Percentiles rank a stretch among this genome's conserved stretches.
Conservation (phyloP, 129 eudicot species). For the Centrapalus pauciflorus region DNA sequence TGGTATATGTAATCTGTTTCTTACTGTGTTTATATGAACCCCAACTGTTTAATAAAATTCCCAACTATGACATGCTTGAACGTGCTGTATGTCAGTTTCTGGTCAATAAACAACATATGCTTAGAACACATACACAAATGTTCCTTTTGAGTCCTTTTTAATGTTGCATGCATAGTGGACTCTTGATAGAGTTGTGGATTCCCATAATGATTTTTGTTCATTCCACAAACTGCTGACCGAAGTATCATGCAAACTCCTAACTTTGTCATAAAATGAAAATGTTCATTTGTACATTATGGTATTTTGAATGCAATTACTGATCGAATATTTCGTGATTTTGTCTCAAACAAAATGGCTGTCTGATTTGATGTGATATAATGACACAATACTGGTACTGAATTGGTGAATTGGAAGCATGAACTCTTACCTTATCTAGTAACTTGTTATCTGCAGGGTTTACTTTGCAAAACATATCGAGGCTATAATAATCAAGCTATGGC, state of each 20-base stretch:
- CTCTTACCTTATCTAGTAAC: not conserved
- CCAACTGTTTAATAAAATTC: constrained; percentile 12
- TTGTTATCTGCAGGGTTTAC: constrained; percentile 2
- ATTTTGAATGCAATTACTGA: no score
- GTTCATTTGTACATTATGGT: no score
- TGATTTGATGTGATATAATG: not conserved
- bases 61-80: not conserved
- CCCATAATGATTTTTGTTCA: no score
- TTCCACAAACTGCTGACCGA: no score
- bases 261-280: no score
- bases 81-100: not conserved
- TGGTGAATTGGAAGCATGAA: not conserved
- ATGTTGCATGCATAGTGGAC: not conserved
- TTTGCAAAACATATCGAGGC: not conserved
- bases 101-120: not conserved
- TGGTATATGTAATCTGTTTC: no score
- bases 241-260: no score
- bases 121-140: not conserved
- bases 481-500: constrained; percentile 16
- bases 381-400: not conserved
- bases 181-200: no score
- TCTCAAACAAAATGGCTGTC: no score
- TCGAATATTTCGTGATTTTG: no score
- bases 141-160: not conserved
- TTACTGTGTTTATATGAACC: not conserved